Evolutionary conservation across 1,284 basidiomycete species (phyloP).

Genomic region (Ganoderma resinaceum): DNA sequence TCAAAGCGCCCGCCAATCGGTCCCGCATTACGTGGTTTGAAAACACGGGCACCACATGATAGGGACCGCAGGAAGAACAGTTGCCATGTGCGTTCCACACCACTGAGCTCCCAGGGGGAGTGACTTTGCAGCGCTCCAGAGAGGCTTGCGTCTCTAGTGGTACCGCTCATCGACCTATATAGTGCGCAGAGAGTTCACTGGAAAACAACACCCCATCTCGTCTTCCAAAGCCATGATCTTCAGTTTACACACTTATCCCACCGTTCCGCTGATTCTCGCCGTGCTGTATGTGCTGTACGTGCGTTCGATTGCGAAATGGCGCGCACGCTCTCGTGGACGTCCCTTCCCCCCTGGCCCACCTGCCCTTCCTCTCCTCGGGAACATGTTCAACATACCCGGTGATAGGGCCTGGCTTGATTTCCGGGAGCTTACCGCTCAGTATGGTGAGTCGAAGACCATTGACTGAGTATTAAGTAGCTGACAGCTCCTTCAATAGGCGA

Average conservation of each 20-base stretch:
- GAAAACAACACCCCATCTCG: neutral
- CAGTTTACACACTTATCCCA: neutral
- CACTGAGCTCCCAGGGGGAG: neutral
- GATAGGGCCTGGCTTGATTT: neutral
- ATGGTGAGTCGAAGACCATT: neutral
- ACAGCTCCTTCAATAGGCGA: neutral
- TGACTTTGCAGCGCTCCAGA: neutral
- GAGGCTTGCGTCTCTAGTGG: neutral
- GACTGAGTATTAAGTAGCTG: neutral
- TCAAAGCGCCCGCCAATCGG: neutral
- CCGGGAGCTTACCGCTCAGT: neutral
- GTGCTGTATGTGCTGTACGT: neutral
- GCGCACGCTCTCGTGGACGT: neutral
- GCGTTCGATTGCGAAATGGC: neutral
- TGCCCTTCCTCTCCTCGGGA: constrained; percentile 1
- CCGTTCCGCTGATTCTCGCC: neutral
- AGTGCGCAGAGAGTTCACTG: neutral
- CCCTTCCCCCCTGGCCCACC: constrained; percentile 3
- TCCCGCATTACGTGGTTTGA: neutral
- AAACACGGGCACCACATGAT: neutral
- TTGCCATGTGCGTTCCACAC: neutral
- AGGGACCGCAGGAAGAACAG: neutral
- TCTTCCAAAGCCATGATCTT: neutral
- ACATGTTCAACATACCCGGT: constrained; percentile 2
- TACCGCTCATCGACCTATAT: neutral